phyloP scores from a whole-genome alignment of 2,329 filamentous ascomycete genomes.

The Beauveria caledonica region DNA sequence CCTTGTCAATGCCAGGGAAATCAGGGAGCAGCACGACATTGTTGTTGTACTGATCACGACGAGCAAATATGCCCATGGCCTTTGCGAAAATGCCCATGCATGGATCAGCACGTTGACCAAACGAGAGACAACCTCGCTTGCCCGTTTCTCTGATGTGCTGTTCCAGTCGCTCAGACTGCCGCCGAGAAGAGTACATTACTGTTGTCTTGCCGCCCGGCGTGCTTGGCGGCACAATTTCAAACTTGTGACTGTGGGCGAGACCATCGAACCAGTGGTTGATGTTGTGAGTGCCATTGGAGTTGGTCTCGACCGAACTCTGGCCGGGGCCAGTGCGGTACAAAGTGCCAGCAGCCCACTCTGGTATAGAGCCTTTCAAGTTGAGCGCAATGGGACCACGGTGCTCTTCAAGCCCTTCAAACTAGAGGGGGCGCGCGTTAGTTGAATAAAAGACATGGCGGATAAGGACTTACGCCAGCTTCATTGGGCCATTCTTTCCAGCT shows the following conservation, averaged over 20 bases:
- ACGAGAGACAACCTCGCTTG: slow-evolving; percentile 47
- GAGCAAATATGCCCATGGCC: slow-evolving; percentile 52
- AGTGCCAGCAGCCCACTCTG: slow-evolving; percentile 60
- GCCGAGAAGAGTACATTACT: slow-evolving; percentile 64
- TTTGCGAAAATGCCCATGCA: slow-evolving; percentile 69
- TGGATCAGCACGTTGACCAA: slow-evolving; percentile 65
- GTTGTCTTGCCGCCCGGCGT: slow-evolving; percentile 19
- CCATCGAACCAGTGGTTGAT: slow-evolving; percentile 78
- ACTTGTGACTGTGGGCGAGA: slow-evolving; percentile 62
- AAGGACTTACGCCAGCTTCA: slow-evolving; percentile 26
- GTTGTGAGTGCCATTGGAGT: slow-evolving; percentile 49
- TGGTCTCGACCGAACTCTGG: slow-evolving; percentile 50
- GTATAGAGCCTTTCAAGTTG: slow-evolving; percentile 56
- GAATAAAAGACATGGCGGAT: not conserved
- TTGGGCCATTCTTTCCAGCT: slow-evolving; percentile 29
- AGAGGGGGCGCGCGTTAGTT: not conserved
- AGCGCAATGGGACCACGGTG: slow-evolving; percentile 58
- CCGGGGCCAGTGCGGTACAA: slow-evolving; percentile 71
- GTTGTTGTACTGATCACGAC: slow-evolving; percentile 38
- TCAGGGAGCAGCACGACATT: slow-evolving; percentile 58
- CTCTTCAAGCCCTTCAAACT: slow-evolving; percentile 64
- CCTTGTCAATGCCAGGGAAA: slow-evolving; percentile 45
- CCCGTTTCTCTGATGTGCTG: slow-evolving; percentile 54
- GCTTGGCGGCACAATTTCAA: slow-evolving; percentile 50
- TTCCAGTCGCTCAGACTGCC: slow-evolving; percentile 56